Evolutionary conservation across 139 green algal species (phyloP).

Genomic region (Dunaliella sp.): DNA sequence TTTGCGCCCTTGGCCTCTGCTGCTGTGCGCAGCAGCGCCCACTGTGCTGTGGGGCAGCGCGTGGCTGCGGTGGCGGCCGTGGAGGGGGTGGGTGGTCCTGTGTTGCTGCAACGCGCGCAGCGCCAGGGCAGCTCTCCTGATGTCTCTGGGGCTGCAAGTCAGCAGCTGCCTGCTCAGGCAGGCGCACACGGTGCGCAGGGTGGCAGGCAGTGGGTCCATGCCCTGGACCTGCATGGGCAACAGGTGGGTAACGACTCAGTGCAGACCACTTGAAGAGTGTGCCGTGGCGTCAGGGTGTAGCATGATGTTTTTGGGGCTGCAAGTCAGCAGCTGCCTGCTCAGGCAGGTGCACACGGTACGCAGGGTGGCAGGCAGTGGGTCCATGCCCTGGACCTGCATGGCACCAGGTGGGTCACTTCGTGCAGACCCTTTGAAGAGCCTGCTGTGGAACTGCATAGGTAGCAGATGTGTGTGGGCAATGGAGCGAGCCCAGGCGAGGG

Average conservation of each 20-base stretch:
- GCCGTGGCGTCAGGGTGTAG: no score
- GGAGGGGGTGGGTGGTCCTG: background rate
- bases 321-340: background rate
- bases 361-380: background rate
- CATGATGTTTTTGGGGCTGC: background rate
- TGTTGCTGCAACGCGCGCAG: background rate
- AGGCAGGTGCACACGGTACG: background rate
- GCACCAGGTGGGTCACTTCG: no score
- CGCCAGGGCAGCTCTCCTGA: background rate
- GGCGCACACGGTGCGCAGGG: background rate
- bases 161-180: background rate
- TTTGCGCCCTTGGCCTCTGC: no score
- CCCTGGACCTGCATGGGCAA: background rate
- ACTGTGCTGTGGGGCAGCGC: no score
- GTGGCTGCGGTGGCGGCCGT: no score
- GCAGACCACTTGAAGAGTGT: no score
- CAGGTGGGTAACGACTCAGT: no score
- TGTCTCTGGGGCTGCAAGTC: background rate
- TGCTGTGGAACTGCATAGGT: no score
- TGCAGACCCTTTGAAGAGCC: no score
- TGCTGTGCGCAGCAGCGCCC: no score
- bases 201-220: background rate
- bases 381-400: background rate
- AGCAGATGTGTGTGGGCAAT: no score
- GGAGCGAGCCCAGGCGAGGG: no score